Percentiles rank a stretch among this genome's conserved stretches.
These are phyloP conservation scores for Vairimorpha apis DNA, from an alignment of 371 early-diverging fungal genomes.

Conservation along the genomic window DNA sequence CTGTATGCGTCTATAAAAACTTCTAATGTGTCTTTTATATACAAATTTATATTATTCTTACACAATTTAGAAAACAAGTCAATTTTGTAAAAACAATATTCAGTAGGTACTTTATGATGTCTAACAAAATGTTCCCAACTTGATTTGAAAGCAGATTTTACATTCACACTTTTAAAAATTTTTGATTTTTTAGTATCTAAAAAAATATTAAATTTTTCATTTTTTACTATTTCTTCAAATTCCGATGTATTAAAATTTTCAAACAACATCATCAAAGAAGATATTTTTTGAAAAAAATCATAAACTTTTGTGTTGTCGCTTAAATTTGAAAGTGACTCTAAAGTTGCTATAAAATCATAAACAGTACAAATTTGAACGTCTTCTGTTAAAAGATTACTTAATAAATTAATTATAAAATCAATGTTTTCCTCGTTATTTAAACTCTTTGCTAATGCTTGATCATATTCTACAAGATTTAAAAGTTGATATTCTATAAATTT, in stretches of 20 bases:
- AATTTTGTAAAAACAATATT: conserved; percentile 49
- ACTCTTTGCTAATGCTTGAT: conserved; percentile 56
- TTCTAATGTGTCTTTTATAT: conserved; percentile 38
- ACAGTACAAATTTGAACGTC: conserved; percentile 56
- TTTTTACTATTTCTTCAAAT: conserved; percentile 45
- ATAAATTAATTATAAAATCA: conserved; percentile 51
- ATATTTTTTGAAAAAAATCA: conserved; percentile 54
- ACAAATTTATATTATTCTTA: conserved; percentile 15
- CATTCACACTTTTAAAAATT: background rate
- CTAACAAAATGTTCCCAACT: conserved; percentile 57
- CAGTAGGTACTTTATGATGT: conserved; percentile 34
- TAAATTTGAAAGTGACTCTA: conserved; percentile 58
- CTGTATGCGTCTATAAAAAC: conserved; percentile 52
- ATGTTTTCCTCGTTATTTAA: conserved; percentile 44
- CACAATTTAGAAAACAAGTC: conserved; percentile 41
- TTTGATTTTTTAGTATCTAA: conserved; percentile 16
- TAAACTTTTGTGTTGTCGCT: conserved; percentile 43
- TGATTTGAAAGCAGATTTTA: conserved; percentile 49
- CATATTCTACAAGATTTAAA: conserved; percentile 60
- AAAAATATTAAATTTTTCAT: conserved; percentile 11
- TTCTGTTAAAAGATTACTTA: conserved; percentile 41
- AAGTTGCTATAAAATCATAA: conserved; percentile 63
- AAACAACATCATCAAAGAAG: conserved; percentile 48
- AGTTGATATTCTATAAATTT: conserved; percentile 61
- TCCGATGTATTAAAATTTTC: conserved; percentile 21